Base-by-base conservation (phyloP, 2,329 filamentous ascomycete species). In the Ramichloridium luteum region DNA sequence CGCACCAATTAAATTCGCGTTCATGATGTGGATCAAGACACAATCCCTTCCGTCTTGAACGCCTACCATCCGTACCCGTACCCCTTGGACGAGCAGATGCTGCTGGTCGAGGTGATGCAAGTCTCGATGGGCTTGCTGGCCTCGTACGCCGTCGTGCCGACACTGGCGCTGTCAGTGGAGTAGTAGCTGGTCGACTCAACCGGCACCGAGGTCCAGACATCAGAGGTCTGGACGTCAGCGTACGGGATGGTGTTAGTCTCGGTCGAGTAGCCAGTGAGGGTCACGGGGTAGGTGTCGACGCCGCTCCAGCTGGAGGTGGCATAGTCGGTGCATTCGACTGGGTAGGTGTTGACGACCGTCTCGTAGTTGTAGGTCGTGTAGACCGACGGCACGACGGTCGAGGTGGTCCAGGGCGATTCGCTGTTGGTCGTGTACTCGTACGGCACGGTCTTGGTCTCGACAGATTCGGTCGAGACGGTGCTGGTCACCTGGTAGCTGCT, bases 401-500 rank as follows among this genome's bases (percentile, higher is more conserved):
- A 8, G n/a, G 20, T 23, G 20, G 20, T 8, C 8, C 8, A 23
- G 20, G n/a, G 8, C 8, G n/a, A 8, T 8, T 8, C 20, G 8
- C 8, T 8, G 20, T 23, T n/a, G 20, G 20, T 23, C 8, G 20
- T 8, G 20, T 23, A 23, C 8, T 8, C 20, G 8, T 8, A 23
- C 8, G 20, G 20, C 8, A 23, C 20, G 8, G 8, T 13, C 22
- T 28, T 30, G 35, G 23, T 25, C 34, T 30, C 10, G 35, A 18
- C 14, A 36, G 32, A 26, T 43, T 45, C 31, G 43, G 29, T 25
- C 39, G 39, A 18, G 40, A 34, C 30, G 41, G 43, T 16, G 38
- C 36, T 26, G 20, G 32, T 18, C 35, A 34, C 17, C 31, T 14
- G 13, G 31, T 39, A 14, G 32, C 23, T 26, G 36, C 32, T 12